Conservation (phyloP, 768 basidiomycete species). For the Pisolithus orientalis region DNA sequence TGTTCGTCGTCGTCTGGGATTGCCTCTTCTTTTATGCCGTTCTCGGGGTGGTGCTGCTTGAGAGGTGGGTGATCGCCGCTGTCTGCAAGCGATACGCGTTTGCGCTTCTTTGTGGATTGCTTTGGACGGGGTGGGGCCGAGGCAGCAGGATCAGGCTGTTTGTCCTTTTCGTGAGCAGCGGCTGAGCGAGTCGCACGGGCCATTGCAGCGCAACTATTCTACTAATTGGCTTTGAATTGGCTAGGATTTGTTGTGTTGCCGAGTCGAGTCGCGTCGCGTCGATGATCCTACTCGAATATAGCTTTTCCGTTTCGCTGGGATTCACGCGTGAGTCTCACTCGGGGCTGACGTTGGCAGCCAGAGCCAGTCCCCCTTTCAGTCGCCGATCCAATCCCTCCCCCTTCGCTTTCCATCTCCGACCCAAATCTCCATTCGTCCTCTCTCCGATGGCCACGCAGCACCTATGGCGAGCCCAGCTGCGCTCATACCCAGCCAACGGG, state of each 20-base stretch:
- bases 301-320: neutral
- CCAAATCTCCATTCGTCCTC: neutral
- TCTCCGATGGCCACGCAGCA: constrained; percentile 25
- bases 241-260: constrained; percentile 8
- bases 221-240: no score
- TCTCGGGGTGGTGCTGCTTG: constrained; percentile 45
- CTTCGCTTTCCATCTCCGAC: constrained; percentile 24
- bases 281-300: no score
- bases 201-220: constrained; percentile 34
- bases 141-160: neutral
- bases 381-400: constrained; percentile 8
- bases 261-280: constrained; percentile 12
- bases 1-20: constrained; percentile 15
- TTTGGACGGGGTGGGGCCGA: constrained; percentile 19
- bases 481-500: constrained; percentile 67
- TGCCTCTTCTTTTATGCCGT: constrained; percentile 29
- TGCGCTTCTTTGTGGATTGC: constrained; percentile 54
- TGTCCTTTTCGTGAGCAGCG: constrained; percentile 32
- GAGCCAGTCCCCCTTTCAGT: neutral
- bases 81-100: constrained; percentile 45
- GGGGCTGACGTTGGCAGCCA: neutral
- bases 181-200: constrained; percentile 73
- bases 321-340: neutral
- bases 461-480: constrained; percentile 40
- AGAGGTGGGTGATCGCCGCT: constrained; percentile 41